phyloP scores from a whole-genome alignment of 441 rosid genomes.

The Capsella rubella region DNA sequence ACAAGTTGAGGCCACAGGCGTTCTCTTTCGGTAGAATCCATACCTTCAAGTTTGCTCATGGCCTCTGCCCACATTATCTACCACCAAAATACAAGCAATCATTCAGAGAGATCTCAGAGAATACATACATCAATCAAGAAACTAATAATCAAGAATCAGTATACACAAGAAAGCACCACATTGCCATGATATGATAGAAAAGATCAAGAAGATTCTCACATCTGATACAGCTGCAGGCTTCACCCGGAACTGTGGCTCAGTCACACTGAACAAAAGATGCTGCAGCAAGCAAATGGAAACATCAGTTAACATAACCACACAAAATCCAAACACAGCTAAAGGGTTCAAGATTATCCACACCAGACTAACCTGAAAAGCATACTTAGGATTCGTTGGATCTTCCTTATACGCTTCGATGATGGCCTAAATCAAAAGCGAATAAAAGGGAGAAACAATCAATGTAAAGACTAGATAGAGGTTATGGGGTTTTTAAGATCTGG shows the following conservation, averaged over 20 bases:
- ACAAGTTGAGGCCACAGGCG: constrained; percentile 99
- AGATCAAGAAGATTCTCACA: constrained; percentile 59
- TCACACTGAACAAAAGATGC: constrained; percentile 94
- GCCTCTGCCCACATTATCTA: constrained; percentile 99
- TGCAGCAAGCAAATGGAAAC: constrained; percentile 56
- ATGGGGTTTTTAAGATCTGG: background rate
- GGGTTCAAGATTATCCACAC: background rate
- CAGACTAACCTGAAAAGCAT: constrained; percentile 45
- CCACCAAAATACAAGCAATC: constrained; percentile 47
- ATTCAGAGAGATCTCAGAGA: constrained; percentile 21
- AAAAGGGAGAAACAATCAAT: constrained; percentile 5
- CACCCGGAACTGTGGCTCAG: constrained; percentile 75
- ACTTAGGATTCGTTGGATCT: constrained; percentile 44
- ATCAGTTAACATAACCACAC: background rate
- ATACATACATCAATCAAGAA: background rate
- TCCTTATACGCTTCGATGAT: constrained; percentile 47
- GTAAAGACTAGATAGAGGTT: constrained; percentile 5
- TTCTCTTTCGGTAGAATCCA: constrained; percentile 90
- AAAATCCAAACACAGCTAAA: background rate
- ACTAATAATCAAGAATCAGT: constrained; percentile 20
- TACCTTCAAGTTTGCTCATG: constrained; percentile 91
- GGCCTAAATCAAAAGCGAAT: constrained; percentile 31
- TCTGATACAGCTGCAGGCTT: constrained; percentile 96
- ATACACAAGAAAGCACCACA: constrained; percentile 13
- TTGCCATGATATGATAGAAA: background rate